Base-by-base conservation (phyloP, 495 filamentous ascomycete species). In the Trichoderma reesei region DNA sequence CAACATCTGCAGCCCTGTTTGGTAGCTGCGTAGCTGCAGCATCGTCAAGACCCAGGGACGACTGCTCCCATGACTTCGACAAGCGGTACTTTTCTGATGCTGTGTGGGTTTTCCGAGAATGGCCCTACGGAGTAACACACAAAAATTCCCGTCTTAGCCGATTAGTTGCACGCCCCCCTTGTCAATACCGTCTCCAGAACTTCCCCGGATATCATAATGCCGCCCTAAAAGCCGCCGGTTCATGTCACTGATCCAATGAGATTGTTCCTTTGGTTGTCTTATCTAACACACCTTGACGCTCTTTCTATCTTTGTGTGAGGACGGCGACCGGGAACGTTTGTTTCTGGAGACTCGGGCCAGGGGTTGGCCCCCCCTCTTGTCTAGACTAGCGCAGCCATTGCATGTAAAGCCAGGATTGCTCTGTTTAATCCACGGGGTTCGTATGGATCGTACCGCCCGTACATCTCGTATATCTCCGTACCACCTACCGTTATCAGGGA, bases 391-490 rank as follows among this genome's bases (percentile, higher is more conserved):
- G 51, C 26, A 11, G 51, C 26, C 5, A 20, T 51, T 56, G 8
- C 16, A 34, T 16, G 51, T 8, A 13, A 1, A 11, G 51, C 51
- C 51, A 26, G 46, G n/a, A 18, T 18, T 10, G 46, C 13, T 56
- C 51, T 10, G 0, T 9, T 33, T 4, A 33, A 56, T 33, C 1
- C 11, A 56, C 16, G 51, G 51, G 51, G 51, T n/a, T 56, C 51
- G 51, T 34, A 56, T 56, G 51, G 51, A 56, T 56, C 51, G 51
- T 56, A 33, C 51, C 51, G 51, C 34, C 51, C 51, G 51, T 56
- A 56, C 51, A 56, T 56, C 51, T 56, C 51, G 51, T 56, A 56
- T 56, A 56, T 56, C 51, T 56, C 8, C 3, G 51, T 56, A 56
- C 51, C 31, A 56, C 51, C 51, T 56, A 34, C 51, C 31, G 16